Evolutionary conservation across 2,329 filamentous ascomycete genomes (phyloP).

Genomic region (Sarocladium kiliense): DNA sequence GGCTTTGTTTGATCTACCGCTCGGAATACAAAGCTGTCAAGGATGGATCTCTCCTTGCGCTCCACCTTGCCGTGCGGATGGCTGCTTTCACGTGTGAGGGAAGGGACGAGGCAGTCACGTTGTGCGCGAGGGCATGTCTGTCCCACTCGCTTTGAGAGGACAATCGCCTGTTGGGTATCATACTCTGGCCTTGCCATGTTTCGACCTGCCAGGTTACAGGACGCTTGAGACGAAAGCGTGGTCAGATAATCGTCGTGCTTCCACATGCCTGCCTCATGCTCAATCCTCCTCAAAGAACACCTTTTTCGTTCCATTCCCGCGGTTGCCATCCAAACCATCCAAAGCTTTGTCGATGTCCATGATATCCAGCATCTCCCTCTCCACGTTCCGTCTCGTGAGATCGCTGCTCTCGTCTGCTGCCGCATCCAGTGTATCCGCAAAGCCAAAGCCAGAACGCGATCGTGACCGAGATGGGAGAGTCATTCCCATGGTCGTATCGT

Average conservation of each 20-base stretch:
- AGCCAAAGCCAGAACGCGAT: constrained; percentile 39
- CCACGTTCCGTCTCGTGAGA: constrained; percentile 46
- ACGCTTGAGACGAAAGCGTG: no score
- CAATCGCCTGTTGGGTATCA: constrained; percentile 30
- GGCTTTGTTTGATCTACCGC: constrained; percentile 53
- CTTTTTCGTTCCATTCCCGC: constrained; percentile 43
- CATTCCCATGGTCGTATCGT: constrained; percentile 3
- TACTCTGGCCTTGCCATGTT: constrained; percentile 15
- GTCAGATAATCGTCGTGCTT: neutral
- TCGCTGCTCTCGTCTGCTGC: constrained; percentile 49
- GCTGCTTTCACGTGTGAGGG: constrained; percentile 5
- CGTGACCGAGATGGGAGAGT: constrained; percentile 21
- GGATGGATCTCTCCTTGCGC: constrained; percentile 70
- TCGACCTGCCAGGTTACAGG: neutral
- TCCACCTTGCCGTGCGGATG: constrained; percentile 68
- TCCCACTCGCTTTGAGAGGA: neutral
- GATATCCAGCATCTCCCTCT: constrained; percentile 59
- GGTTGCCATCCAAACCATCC: constrained; percentile 46
- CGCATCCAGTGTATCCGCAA: constrained; percentile 44
- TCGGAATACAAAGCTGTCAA: constrained; percentile 73
- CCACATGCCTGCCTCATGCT: constrained; percentile 10
- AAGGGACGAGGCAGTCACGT: neutral
- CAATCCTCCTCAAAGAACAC: constrained; percentile 45
- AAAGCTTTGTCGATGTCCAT: constrained; percentile 60
- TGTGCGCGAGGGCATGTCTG: neutral